Evolutionary conservation across 2,329 filamentous ascomycete genomes (phyloP), one percentile per base, ranked within the genome.

Genomic region (Botrytis pseudocinerea): DNA sequence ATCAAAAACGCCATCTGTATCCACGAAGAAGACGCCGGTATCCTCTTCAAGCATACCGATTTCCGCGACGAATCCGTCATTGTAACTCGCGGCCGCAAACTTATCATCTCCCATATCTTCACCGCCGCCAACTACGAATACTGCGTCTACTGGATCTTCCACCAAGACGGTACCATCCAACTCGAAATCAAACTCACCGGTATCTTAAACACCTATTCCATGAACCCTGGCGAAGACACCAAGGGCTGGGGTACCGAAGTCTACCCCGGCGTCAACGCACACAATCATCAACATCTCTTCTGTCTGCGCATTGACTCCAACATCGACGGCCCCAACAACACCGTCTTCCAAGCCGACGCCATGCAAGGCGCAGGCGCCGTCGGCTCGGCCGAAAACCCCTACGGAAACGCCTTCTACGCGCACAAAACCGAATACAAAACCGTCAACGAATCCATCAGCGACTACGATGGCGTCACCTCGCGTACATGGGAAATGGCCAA

Each of bases 41-140:
- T 98, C 74, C 85, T 97, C 0, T 97, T 97, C 88, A 98, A 98
- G 84, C 93, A 97, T 83, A 94, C 90, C 25, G 95, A 98, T 83
- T 98, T 97, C 88, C 89, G 95, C 54, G 95, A 98, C 80, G 92
- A 96, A 61, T 95, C 93, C 0, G 89, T 91, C 71, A 93, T 96
- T 16, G 93, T 97, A 7, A 97, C 94, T 0, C 91, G 95, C 40
- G 94, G 91, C 2, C 90, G 94, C 71, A 97, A 96, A 81, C 88
- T 98, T 73, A 87, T 97, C 80, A 87, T 98, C 77, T 94, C 94
- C 76, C 94, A 97, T 78, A 92, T 97, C 80, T 97, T 98, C 84
- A 98, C 95, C 0, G 95, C 95, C 0, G 95, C 95, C 40, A 98
- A 98, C 85, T 98, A 98, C 83, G 95, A 98, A 82, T 98, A 98